Evolutionary conservation across 1,284 basidiomycete species (phyloP), one percentile per base, ranked within the genome.

Genomic region (Earliella scabrosa): DNA sequence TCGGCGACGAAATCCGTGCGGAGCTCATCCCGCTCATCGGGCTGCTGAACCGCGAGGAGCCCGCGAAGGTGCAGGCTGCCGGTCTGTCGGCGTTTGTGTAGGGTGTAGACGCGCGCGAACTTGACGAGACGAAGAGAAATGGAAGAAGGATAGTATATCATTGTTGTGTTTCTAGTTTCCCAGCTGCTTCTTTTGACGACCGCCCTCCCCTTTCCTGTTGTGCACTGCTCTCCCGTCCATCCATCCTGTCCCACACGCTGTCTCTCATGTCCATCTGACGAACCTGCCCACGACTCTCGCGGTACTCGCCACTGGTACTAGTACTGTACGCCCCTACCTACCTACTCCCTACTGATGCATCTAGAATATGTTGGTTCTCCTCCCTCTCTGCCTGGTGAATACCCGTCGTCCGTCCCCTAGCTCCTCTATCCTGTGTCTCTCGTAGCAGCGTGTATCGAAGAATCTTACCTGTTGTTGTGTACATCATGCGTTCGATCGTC

Each of bases 21-120:
- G 85, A 93, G 71, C 75, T 98, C 63, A 84, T 94, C 57, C 80
- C 85, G 38, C 82, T 98, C 46, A 78, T 98, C 58, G 79, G 80
- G 40, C 84, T 86, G 60, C 78, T 99, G 71, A 92, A 90, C 69
- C 76, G 75, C 32, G 83, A 91, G 72, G 81, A 87, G 49, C 87
- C 92, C 29, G 85, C 77, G 32, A 91, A 90, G 74, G 79, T 96
- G 39, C 86, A 88, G 71, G 87, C 87, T 11, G 83, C 87, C 2
- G 92, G 92, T 35, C 76, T 96, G 64, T 66, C 71, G 14, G 70
- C 74, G 18, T 90, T 80, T 71, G 74, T 89, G 41, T 16, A 57
- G 62, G 46, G 54, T 54, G 52, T 59, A 57, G 51, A 50, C 3
- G 52, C 10, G 34, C 23, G 21, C 9, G 6, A 3, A n/a, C 36